Percentiles rank a stretch among this genome's conserved stretches.
Conservation (phyloP, 2,329 filamentous ascomycete genomes). For the Pestalotiopsis sp. region DNA sequence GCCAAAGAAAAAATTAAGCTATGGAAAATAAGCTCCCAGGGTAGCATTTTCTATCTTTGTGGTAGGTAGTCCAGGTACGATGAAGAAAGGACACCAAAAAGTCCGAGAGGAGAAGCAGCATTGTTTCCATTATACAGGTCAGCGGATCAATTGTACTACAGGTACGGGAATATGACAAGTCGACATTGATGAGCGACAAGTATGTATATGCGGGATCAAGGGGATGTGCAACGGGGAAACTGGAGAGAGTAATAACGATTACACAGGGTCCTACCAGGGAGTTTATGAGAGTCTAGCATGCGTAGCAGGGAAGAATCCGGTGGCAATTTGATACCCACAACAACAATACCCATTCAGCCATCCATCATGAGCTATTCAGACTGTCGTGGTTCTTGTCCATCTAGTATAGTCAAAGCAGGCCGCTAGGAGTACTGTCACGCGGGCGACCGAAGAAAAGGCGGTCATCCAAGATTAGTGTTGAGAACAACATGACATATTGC, state of each 20-base stretch:
- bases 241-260: background rate
- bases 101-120: background rate
- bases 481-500: no score
- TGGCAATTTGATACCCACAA: background rate
- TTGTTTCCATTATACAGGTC: background rate
- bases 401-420: background rate
- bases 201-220: background rate
- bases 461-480: no score
- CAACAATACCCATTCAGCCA: background rate
- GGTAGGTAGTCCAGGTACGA: background rate
- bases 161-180: background rate
- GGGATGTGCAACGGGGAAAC: background rate
- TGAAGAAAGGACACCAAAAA: background rate
- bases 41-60: background rate
- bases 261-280: background rate
- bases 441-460: no score
- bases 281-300: background rate
- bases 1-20: background rate
- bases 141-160: background rate
- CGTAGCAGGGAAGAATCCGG: background rate
- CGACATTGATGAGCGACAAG: background rate
- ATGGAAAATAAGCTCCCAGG: background rate
- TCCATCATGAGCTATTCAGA: background rate
- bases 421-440: no score
- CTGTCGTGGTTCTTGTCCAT: background rate